phyloP scores from a whole-genome alignment of 2,329 filamentous ascomycete genomes.

The Passalora sequoiae region DNA sequence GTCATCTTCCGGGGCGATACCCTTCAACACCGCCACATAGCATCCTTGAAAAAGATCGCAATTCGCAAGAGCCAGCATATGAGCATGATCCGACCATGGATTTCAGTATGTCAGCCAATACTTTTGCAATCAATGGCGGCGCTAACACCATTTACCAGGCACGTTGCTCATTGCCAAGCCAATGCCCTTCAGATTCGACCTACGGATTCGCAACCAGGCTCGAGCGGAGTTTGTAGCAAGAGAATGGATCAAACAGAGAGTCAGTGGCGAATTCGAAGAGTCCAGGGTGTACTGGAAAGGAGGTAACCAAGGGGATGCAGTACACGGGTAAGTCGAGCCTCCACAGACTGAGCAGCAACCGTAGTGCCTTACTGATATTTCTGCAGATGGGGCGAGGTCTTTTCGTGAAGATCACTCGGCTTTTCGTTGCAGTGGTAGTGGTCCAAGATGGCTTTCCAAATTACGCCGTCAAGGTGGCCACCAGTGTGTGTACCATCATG shows the following conservation, averaged over 20 bases:
- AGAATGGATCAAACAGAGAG: slow-evolving; percentile 35
- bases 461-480: too few relatives aligned
- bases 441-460: too few relatives aligned
- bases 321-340: too few relatives aligned
- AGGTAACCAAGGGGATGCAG: slow-evolving; percentile 24
- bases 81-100: slow-evolving; percentile 40
- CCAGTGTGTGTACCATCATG: too few relatives aligned
- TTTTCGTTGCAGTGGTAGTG: too few relatives aligned
- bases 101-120: too few relatives aligned
- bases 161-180: slow-evolving; percentile 45
- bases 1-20: background rate
- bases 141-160: too few relatives aligned
- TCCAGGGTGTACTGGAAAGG: slow-evolving; percentile 37
- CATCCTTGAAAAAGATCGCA: background rate
- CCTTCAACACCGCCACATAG: background rate
- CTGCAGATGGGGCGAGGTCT: too few relatives aligned
- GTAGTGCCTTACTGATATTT: too few relatives aligned
- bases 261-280: slow-evolving; percentile 37
- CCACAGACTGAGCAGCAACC: too few relatives aligned
- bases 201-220: slow-evolving; percentile 33
- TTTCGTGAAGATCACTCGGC: too few relatives aligned
- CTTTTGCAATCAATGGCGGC: too few relatives aligned
- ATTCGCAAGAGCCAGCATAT: slow-evolving; percentile 1
- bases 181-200: slow-evolving; percentile 41
- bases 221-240: slow-evolving; percentile 32